Evolutionary conservation across 2,329 filamentous ascomycete genomes (phyloP).

Genomic region (Colletotrichum phormii): DNA sequence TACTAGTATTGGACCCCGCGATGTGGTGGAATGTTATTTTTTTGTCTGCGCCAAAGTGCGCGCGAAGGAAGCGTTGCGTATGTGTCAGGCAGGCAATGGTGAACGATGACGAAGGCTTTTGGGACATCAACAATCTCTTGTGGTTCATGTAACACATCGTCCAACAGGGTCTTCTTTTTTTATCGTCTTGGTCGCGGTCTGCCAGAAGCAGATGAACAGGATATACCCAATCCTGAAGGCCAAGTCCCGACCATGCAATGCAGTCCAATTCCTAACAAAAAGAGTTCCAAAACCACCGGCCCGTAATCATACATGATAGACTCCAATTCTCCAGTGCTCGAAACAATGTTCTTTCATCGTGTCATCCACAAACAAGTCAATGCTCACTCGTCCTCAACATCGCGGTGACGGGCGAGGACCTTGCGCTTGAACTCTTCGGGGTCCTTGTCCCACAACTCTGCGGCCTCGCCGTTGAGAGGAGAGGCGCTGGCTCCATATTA

Average conservation of each 20-base stretch:
- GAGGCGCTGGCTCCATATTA: constrained; percentile 73
- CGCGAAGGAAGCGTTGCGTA: constrained; percentile 10
- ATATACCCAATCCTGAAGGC: constrained; percentile 27
- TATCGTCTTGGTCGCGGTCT: constrained; percentile 27
- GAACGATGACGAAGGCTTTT: constrained; percentile 16
- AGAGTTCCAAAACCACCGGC: constrained; percentile 40
- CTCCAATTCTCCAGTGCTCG: constrained; percentile 55
- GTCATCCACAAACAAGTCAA: neutral
- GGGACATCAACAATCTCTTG: constrained; percentile 15
- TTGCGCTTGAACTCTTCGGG: constrained; percentile 87
- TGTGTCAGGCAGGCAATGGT: constrained; percentile 3
- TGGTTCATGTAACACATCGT: constrained; percentile 21
- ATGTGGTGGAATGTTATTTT: constrained; percentile 20
- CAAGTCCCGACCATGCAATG: constrained; percentile 40
- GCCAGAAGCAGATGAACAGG: constrained; percentile 26
- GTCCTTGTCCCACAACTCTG: constrained; percentile 94
- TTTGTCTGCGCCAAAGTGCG: constrained; percentile 14
- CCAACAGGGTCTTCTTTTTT: constrained; percentile 23
- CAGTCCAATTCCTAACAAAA: constrained; percentile 49
- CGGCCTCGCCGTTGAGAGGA: constrained; percentile 94
- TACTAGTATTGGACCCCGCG: constrained; percentile 23
- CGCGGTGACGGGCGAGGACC: constrained; percentile 71
- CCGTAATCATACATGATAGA: constrained; percentile 48
- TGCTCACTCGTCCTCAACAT: constrained; percentile 71
- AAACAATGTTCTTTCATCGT: constrained; percentile 26